Conservation (phyloP, 2,329 filamentous ascomycete genomes). For the Pseudomassariella vexata region DNA sequence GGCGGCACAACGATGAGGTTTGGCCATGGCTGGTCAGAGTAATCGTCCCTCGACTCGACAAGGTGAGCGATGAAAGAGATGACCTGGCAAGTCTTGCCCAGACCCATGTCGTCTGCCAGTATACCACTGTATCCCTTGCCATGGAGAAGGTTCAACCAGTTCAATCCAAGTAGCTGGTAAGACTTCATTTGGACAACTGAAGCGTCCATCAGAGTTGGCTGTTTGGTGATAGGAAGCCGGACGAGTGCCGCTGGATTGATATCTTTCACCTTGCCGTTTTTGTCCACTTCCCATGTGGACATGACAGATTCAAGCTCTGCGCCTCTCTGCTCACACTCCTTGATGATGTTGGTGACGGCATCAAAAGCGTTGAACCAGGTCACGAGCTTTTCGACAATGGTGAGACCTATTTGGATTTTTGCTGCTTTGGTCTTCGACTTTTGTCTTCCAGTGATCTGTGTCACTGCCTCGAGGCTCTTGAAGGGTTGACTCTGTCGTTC, state of each 20-base stretch:
- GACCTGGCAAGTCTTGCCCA: constrained; percentile 95
- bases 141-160: constrained; percentile 87
- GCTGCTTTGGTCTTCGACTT: constrained; percentile 43
- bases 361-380: constrained; percentile 39
- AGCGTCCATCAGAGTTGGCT: constrained; percentile 76
- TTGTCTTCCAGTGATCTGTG: too few relatives aligned
- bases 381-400: constrained; percentile 34
- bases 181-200: constrained; percentile 76
- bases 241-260: constrained; percentile 21
- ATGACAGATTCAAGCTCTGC: constrained; percentile 17
- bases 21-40: too few relatives aligned
- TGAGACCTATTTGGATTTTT: constrained; percentile 21
- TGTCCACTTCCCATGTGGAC: constrained; percentile 22
- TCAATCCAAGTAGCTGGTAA: constrained; percentile 89
- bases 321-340: constrained; percentile 42
- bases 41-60: constrained; percentile 53
- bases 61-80: constrained; percentile 87
- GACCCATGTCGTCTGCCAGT: constrained; percentile 93
- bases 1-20: constrained; percentile 86
- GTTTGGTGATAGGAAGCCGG: constrained; percentile 43
- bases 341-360: constrained; percentile 32
- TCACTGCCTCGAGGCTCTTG: constrained; percentile 53
- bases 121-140: constrained; percentile 78
- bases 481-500: constrained; percentile 84
- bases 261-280: constrained; percentile 27